Evolutionary conservation across 73 alveolate species (phyloP).

Genomic region (Breviolum minutum): DNA sequence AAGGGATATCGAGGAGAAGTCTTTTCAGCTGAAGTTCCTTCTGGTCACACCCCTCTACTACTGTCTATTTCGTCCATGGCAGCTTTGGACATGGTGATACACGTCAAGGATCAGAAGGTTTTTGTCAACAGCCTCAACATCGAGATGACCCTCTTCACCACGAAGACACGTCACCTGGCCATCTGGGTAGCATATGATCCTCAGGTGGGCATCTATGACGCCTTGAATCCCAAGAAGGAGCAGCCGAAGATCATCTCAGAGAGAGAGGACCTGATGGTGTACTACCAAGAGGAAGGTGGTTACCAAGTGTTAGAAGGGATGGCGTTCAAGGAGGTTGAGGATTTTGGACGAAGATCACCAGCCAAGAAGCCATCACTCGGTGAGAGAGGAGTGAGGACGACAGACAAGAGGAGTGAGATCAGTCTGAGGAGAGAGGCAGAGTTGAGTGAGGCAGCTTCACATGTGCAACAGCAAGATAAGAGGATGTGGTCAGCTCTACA

Average conservation of each 20-base stretch:
- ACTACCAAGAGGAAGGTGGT: background rate
- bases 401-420: background rate
- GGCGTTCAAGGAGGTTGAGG: background rate
- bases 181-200: background rate
- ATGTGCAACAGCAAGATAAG: background rate
- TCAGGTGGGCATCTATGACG: background rate
- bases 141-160: background rate
- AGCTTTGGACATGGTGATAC: background rate
- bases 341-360: too few species aligned
- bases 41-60: slow-evolving; percentile 1
- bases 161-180: background rate
- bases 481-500: background rate
- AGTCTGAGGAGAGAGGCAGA: background rate
- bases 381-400: background rate
- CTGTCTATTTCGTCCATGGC: slow-evolving; percentile 30
- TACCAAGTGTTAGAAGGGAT: background rate
- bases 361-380: background rate
- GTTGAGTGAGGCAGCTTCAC: background rate
- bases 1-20: background rate
- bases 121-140: background rate
- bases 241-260: background rate
- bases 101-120: background rate
- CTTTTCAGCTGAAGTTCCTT: background rate
- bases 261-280: slow-evolving; percentile 4
- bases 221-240: background rate